phyloP scores from a whole-genome alignment of 345 rosid species.

The Aethionema arabicum region DNA sequence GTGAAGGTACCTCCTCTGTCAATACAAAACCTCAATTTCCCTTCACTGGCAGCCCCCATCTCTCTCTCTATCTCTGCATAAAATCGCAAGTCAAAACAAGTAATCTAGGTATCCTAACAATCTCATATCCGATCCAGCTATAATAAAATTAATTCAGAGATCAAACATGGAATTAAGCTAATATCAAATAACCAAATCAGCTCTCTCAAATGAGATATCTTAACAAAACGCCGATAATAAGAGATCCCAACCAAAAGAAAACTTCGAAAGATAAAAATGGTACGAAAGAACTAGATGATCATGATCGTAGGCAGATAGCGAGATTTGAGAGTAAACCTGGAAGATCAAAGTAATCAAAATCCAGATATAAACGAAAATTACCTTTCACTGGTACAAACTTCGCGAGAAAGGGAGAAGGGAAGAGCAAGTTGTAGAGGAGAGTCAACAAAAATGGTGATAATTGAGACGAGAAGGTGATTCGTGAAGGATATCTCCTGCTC shows the following conservation, averaged over 20 bases:
- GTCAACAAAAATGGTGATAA: constrained; percentile 23
- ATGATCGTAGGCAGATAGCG: constrained; percentile 1
- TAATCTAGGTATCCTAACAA: background rate
- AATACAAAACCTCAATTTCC: constrained; percentile 76
- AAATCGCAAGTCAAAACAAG: background rate
- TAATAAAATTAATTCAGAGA: background rate
- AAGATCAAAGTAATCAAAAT: constrained; percentile 12
- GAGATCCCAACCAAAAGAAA: background rate
- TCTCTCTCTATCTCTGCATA: constrained; percentile 16
- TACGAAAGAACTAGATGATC: background rate
- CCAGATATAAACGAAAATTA: background rate
- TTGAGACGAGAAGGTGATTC: constrained; percentile 5
- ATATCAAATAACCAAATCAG: background rate
- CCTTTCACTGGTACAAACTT: background rate
- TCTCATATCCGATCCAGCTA: background rate
- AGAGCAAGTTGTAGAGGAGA: constrained; percentile 11
- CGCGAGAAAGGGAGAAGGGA: constrained; percentile 8
- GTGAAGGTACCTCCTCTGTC: constrained; percentile 98
- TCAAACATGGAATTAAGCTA: background rate
- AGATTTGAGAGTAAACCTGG: constrained; percentile 12
- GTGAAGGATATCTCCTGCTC: constrained; percentile 5
- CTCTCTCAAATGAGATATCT: background rate
- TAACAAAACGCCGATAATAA: background rate
- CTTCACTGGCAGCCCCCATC: constrained; percentile 54
- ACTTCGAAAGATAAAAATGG: background rate